A percentile compares a stretch with the other conserved stretches of the same genome.
Evolutionary conservation across 2,329 filamentous ascomycete genomes (phyloP).

Genomic region (Phyllosticta paracitricarpa): DNA sequence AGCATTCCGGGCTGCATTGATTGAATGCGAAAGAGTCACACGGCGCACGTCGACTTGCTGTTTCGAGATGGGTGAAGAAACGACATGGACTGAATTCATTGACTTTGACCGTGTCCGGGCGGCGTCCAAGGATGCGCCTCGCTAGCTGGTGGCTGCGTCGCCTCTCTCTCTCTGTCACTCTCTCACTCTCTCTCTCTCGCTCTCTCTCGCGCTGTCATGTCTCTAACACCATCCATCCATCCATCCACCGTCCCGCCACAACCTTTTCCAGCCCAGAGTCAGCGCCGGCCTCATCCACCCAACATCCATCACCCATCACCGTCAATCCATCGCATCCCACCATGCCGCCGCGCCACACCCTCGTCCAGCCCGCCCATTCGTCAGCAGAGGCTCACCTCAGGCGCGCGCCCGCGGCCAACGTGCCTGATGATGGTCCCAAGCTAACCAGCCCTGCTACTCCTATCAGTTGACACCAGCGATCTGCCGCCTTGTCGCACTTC

Average conservation of each 20-base stretch:
- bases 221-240: too few relatives aligned
- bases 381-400: conserved; percentile 8
- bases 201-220: too few relatives aligned
- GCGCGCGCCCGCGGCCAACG: conserved; percentile 4
- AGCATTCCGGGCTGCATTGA: too few relatives aligned
- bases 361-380: conserved; percentile 2
- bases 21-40: too few relatives aligned
- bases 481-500: conserved; percentile 10
- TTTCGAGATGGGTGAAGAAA: too few relatives aligned
- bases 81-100: too few relatives aligned
- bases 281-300: background rate
- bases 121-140: too few relatives aligned
- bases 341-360: conserved; percentile 4
- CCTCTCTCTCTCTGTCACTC: too few relatives aligned
- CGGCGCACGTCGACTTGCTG: too few relatives aligned
- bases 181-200: too few relatives aligned
- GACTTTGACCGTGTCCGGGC: too few relatives aligned
- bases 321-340: background rate
- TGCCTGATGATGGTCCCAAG: conserved; percentile 9
- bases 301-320: background rate
- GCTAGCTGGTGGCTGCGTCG: too few relatives aligned
- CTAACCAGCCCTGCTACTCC: conserved; percentile 8
- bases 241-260: background rate
- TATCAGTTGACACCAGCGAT: conserved; percentile 10
- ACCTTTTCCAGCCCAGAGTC: background rate